phyloP scores from a whole-genome alignment of 108 stramenopile species.

The Discostella stelligeroides region DNA sequence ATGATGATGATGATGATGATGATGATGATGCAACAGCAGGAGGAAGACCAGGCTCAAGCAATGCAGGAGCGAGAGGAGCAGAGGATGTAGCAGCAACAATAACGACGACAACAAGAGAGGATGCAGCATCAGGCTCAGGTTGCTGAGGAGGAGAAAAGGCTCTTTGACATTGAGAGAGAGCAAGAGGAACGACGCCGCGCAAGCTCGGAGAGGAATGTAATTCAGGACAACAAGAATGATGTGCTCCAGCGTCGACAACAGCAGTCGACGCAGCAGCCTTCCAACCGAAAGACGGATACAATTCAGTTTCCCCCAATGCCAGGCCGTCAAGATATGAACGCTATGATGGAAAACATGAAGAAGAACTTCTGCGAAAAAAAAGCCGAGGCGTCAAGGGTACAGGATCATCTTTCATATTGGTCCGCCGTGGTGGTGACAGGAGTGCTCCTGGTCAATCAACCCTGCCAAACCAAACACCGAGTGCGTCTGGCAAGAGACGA shows the following conservation, averaged over 20 bases:
- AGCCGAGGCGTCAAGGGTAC: conserved; percentile 33
- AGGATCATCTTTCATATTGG: conserved; percentile 18
- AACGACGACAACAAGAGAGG: neutral
- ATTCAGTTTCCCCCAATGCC: neutral
- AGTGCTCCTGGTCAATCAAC: too few species aligned
- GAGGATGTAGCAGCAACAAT: neutral
- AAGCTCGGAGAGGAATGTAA: conserved; percentile 25
- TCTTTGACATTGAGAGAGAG: conserved; percentile 7
- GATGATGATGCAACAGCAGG: neutral
- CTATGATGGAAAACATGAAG: conserved; percentile 28
- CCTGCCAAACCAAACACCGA: neutral
- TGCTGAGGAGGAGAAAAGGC: neutral
- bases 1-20: too few species aligned
- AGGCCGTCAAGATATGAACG: conserved; percentile 14
- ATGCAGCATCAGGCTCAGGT: neutral
- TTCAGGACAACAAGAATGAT: conserved; percentile 9
- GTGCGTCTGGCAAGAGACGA: neutral
- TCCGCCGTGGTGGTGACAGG: too few species aligned
- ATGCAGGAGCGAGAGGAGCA: conserved; percentile 3
- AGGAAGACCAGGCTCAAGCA: conserved; percentile 23
- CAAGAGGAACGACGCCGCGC: conserved; percentile 24
- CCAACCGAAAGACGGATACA: neutral
- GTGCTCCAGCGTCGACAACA: neutral
- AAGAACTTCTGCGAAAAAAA: conserved; percentile 26
- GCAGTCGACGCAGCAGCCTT: neutral